Percentiles rank a stretch among this genome's conserved stretches.
These are phyloP conservation scores for Lavandula angustifolia DNA, from an alignment of 257 asterid species.

Conservation along the genomic window DNA sequence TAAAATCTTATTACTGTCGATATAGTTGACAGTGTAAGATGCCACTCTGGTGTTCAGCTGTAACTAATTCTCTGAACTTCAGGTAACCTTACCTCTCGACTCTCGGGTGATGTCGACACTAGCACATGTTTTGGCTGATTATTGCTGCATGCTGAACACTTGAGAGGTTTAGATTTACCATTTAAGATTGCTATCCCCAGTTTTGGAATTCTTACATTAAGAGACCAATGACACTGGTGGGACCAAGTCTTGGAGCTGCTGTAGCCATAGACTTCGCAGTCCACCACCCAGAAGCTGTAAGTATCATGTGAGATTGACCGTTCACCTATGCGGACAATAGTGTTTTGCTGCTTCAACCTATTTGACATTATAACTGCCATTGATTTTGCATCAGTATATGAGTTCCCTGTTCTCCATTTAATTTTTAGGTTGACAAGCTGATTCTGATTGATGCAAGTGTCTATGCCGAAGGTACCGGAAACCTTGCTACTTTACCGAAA, in stretches of 20 bases:
- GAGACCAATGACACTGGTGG: conserved; percentile 85
- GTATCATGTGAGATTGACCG: conserved; percentile 22
- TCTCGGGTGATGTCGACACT: conserved; percentile 2
- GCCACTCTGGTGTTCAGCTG: conserved; percentile 3
- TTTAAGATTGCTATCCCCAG: conserved; percentile 39
- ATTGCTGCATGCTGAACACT: not conserved
- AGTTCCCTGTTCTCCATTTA: conserved; percentile 20
- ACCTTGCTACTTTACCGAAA: conserved; percentile 77
- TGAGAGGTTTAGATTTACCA: conserved; percentile 19
- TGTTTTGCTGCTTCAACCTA: conserved; percentile 1
- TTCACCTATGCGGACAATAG: conserved; percentile 11
- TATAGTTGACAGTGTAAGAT: not conserved
- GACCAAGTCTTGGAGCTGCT: conserved; percentile 98
- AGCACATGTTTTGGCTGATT: conserved; percentile 4
- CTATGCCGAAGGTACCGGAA: conserved; percentile 91
- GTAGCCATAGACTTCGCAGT: conserved; percentile 75
- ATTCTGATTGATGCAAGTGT: conserved; percentile 92
- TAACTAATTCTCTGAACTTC: not conserved
- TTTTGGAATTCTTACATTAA: conserved; percentile 74
- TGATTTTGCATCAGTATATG: conserved; percentile 14
- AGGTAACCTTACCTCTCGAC: conserved; percentile 9
- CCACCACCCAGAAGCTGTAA: conserved; percentile 82
- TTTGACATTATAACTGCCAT: not conserved
- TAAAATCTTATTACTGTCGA: not conserved
- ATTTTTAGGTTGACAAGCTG: conserved; percentile 76